These are phyloP conservation scores for Cryptococcus amylolentus DNA, from an alignment of 1,284 basidiomycete genomes.

Conservation along the genomic window DNA sequence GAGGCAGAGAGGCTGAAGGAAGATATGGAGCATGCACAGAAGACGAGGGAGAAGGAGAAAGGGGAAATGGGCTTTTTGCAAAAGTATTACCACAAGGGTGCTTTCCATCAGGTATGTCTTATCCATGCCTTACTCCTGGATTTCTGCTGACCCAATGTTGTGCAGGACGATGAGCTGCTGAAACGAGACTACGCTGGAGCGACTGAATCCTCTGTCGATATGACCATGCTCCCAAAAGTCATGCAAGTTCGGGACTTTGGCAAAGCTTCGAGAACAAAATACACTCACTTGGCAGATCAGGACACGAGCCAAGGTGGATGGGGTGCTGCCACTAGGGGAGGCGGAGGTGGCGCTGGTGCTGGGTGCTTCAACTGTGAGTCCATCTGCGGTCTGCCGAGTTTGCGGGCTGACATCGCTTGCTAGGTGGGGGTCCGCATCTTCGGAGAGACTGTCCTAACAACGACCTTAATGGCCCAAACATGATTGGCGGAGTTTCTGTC, in stretches of 20 bases:
- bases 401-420: neutral
- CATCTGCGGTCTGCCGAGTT: neutral
- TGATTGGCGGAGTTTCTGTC: slow-evolving; percentile 21
- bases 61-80: slow-evolving; percentile 86
- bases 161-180: slow-evolving; percentile 82
- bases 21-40: slow-evolving; percentile 79
- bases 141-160: slow-evolving; percentile 1
- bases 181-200: slow-evolving; percentile 84
- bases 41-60: slow-evolving; percentile 60
- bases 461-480: slow-evolving; percentile 33
- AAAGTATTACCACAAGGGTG: slow-evolving; percentile 99
- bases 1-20: slow-evolving; percentile 87
- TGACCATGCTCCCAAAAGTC: slow-evolving; percentile 80
- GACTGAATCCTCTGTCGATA: slow-evolving; percentile 79
- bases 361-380: slow-evolving; percentile 77
- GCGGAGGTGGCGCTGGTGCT: slow-evolving; percentile 52
- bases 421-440: slow-evolving; percentile 73
- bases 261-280: slow-evolving; percentile 56
- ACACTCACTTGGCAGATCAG: slow-evolving; percentile 91
- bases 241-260: slow-evolving; percentile 99
- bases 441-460: slow-evolving; percentile 59
- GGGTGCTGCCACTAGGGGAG: slow-evolving; percentile 59
- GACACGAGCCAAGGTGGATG: slow-evolving; percentile 83
- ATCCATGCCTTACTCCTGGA: neutral
- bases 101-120: slow-evolving; percentile 79